phyloP scores from a whole-genome alignment of 106 monocot species.

The Dioscorea alata region DNA sequence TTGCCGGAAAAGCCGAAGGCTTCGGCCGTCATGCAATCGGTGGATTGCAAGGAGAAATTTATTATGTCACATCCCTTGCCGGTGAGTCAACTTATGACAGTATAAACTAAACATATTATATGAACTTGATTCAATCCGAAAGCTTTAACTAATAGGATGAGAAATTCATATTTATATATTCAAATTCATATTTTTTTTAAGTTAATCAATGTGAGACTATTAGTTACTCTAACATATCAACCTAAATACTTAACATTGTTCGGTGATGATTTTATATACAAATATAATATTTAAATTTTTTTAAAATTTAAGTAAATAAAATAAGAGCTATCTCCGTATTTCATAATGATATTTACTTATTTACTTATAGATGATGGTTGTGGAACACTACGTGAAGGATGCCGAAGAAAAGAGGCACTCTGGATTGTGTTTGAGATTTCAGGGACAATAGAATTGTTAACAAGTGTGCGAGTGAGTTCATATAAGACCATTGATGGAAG shows the following conservation, averaged over 20 bases:
- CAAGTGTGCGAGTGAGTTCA: slow-evolving; percentile 60
- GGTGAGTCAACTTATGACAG: slow-evolving; percentile 12
- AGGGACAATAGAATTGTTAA: slow-evolving; percentile 69
- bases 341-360: not conserved
- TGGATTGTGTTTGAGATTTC: slow-evolving; percentile 96
- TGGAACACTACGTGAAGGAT: slow-evolving; percentile 89
- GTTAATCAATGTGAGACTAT: too few species aligned
- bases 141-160: too few species aligned
- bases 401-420: slow-evolving; percentile 54
- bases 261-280: too few species aligned
- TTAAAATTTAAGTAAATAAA: too few species aligned
- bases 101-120: too few species aligned
- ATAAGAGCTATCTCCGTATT: too few species aligned
- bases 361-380: slow-evolving; percentile 54
- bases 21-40: slow-evolving; percentile 74
- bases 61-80: slow-evolving; percentile 59
- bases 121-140: too few species aligned
- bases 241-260: too few species aligned
- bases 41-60: slow-evolving; percentile 58
- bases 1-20: slow-evolving; percentile 83
- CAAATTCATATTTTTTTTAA: too few species aligned
- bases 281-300: too few species aligned
- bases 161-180: too few species aligned
- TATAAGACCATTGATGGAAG: slow-evolving; percentile 89
- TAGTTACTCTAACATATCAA: too few species aligned